These are phyloP conservation scores for Effrenium voratum DNA, from an alignment of 73 alveolate species.

Conservation along the genomic window DNA sequence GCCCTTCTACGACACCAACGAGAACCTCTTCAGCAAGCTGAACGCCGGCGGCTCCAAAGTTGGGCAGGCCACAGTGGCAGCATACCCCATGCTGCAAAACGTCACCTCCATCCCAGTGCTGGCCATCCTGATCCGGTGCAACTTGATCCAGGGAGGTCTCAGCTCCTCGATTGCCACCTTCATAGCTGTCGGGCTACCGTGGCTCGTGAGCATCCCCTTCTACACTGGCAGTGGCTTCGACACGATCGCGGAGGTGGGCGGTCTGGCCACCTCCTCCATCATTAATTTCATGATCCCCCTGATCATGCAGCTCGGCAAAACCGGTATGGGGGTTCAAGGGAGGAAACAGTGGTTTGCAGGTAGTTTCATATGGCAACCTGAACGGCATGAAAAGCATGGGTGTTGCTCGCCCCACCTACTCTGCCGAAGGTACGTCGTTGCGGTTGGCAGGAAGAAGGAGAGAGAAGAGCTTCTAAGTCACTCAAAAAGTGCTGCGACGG, in stretches of 20 bases:
- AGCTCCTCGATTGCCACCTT: slow-evolving; percentile 24
- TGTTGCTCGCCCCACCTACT: not conserved
- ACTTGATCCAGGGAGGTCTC: slow-evolving; percentile 66
- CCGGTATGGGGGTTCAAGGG: not conserved
- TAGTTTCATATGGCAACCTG: not conserved
- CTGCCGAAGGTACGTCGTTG: slow-evolving; percentile 61
- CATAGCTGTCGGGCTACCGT: slow-evolving; percentile 81
- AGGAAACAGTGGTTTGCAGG: not conserved
- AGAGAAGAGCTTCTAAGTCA: slow-evolving; percentile 81
- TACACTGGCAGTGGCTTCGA: slow-evolving; percentile 93
- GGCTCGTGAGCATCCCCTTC: slow-evolving; percentile 89
- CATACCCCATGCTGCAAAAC: slow-evolving; percentile 91
- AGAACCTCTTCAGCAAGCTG: slow-evolving; percentile 92
- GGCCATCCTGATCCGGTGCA: slow-evolving; percentile 93
- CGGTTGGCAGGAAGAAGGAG: slow-evolving; percentile 78
- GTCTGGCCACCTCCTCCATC: slow-evolving; percentile 79
- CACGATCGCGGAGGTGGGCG: slow-evolving; percentile 84
- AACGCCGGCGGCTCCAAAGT: slow-evolving; percentile 62
- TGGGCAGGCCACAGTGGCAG: slow-evolving; percentile 83
- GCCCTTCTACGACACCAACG: slow-evolving; percentile 87
- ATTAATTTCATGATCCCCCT: slow-evolving; percentile 71
- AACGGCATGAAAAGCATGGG: not conserved
- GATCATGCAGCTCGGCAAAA: slow-evolving; percentile 40
- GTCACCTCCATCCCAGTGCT: slow-evolving; percentile 87
- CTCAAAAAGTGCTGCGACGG: no score